Percentiles rank a stretch among this genome's conserved stretches.
These are phyloP conservation scores for Pneumocystis jirovecii DNA, from an alignment of 1,139 yeast genomes.

Conservation along the genomic window DNA sequence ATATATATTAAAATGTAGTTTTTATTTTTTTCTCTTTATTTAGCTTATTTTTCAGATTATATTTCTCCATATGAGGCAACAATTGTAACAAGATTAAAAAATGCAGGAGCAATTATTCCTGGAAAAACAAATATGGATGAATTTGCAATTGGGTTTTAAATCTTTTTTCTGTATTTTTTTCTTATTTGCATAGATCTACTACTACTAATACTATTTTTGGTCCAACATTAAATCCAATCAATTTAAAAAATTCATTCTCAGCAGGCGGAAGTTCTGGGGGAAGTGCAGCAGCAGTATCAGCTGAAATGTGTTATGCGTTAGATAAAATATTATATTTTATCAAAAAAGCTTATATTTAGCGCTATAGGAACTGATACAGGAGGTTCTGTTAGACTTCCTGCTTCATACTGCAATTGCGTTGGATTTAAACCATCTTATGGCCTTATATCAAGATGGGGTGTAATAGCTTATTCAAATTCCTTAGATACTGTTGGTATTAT, in stretches of 20 bases:
- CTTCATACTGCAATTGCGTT: conserved; percentile 63
- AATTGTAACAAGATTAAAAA: conserved; percentile 39
- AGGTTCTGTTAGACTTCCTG: conserved; percentile 86
- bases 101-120: conserved; percentile 38
- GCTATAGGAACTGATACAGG: conserved; percentile 93
- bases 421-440: conserved; percentile 95
- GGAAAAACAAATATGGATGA: conserved; percentile 95
- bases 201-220: conserved; percentile 46
- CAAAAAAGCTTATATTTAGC: neutral
- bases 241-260: conserved; percentile 27
- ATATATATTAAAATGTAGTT: conserved; percentile 29
- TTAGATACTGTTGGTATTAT: conserved; percentile 87
- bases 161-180: neutral
- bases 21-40: neutral
- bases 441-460: conserved; percentile 79
- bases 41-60: conserved; percentile 27
- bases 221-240: conserved; percentile 50
- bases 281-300: conserved; percentile 80
- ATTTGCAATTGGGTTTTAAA: conserved; percentile 83
- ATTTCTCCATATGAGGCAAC: conserved; percentile 74
- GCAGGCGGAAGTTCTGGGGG: conserved; percentile 97
- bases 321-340: neutral
- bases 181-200: conserved; percentile 17
- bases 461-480: conserved; percentile 82
- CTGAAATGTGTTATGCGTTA: conserved; percentile 44